These are phyloP conservation scores for Aphanomyces cochlioides DNA, from an alignment of 352 stramenopile genomes.

Conservation along the genomic window DNA sequence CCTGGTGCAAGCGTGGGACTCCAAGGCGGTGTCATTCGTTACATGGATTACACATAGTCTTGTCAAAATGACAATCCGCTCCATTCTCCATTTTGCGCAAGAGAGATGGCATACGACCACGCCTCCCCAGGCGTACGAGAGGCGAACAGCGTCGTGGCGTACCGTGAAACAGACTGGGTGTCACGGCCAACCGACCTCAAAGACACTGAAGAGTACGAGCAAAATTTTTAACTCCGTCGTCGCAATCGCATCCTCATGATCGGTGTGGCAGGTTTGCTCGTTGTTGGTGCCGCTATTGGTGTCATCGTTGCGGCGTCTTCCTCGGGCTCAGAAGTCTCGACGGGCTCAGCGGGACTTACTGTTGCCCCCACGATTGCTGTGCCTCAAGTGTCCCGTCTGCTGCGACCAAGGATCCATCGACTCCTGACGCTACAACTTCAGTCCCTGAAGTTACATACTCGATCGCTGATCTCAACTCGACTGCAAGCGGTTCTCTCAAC, in stretches of 20 bases:
- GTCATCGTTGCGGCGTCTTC: slow-evolving; percentile 4
- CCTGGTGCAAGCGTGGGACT: no score
- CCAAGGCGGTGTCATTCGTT: no score
- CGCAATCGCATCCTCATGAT: slow-evolving; percentile 27
- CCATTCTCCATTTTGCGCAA: no score
- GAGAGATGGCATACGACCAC: neutral
- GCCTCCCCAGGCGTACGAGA: neutral
- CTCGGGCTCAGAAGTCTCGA: neutral
- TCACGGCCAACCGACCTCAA: slow-evolving; percentile 21
- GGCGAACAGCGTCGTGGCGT: slow-evolving; percentile 3
- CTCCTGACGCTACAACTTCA: neutral
- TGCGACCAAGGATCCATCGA: neutral
- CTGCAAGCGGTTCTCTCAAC: neutral
- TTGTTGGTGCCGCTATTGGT: slow-evolving; percentile 25
- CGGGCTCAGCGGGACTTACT: no score
- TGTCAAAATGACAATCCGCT: no score
- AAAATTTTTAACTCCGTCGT: slow-evolving; percentile 15
- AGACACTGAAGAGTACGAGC: slow-evolving; percentile 29
- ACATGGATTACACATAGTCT: no score
- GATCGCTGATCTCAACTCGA: neutral
- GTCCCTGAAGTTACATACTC: no score
- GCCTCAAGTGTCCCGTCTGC: neutral
- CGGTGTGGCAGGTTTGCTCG: slow-evolving; percentile 4
- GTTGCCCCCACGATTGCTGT: no score
- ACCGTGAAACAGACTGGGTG: slow-evolving; percentile 21